Base-by-base conservation (phyloP, 2,329 filamentous ascomycete genomes). In the Setomelanomma holmii region DNA sequence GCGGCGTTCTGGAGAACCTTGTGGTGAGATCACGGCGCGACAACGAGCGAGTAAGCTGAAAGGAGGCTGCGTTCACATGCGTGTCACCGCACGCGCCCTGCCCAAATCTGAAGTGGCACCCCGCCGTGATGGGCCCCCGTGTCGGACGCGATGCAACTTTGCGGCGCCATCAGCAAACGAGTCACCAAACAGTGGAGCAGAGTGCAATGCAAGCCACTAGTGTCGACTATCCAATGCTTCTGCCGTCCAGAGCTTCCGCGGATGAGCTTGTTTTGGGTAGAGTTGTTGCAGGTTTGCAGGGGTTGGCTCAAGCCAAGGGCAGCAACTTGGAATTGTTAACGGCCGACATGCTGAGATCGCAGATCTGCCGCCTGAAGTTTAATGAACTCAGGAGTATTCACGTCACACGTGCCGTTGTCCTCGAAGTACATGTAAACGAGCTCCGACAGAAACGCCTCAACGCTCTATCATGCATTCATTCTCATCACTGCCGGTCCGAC, bases 1-100 rank as follows among this genome's bases (percentile, higher is more conserved):
- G 63, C 55, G 57, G 59, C 59, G 56, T 49, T 70, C 63, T 68
- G 64, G 68, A 69, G 66, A 69, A 67, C 62, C 66, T 53, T 68
- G 64, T 51, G 46, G n/a, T 43, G 51, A 46, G 40, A 20, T 40
- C 20, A 7, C 50, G 53, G 55, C 27, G 44, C 57, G 53, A 57
- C 57, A 58, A 39, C 51, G 42, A 56, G 38, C 61, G 50, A 63
- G 61, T 66, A 53, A 54, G 55, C 54, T 52, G 36, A 42, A 24
- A 38, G 14, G 41, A 40, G 33, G 23, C 39, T 24, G 42, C 49
- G 44, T 56, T 67, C 63, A 64, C 63, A 68, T 66, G 65, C 56
- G 33, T 59, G 51, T 63, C 56, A 52, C 53, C 49, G 16, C 33
- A 51, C 50, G 24, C 49, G 24, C 43, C 51, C 41, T 30, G 21